These are phyloP conservation scores for Nakazawaea peltata DNA, from an alignment of 805 yeast genomes.

Conservation along the genomic window DNA sequence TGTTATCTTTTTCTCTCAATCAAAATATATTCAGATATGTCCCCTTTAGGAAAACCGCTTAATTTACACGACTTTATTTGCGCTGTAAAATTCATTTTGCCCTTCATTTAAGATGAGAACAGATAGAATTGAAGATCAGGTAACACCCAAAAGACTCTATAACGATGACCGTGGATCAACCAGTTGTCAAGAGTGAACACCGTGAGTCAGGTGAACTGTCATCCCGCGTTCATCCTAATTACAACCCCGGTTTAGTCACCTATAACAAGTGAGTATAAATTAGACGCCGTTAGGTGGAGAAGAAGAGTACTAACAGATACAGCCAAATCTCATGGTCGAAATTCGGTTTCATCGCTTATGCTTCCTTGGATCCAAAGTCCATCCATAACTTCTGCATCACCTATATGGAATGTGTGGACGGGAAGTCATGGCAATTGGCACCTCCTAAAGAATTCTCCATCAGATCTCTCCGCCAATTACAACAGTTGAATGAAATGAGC, in stretches of 20 bases:
- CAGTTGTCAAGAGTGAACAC: too few relatives aligned
- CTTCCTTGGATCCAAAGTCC: conserved; percentile 26
- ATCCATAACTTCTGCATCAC: conserved; percentile 45
- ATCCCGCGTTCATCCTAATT: too few relatives aligned
- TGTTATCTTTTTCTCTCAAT: too few relatives aligned
- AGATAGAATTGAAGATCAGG: too few relatives aligned
- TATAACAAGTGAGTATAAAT: conserved; percentile 5
- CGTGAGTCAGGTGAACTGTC: too few relatives aligned
- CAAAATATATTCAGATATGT: too few relatives aligned
- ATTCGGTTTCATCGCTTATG: conserved; percentile 76
- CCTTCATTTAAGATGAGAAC: too few relatives aligned
- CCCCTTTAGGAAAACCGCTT: too few relatives aligned
- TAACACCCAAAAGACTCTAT: neutral
- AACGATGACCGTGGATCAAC: conserved; percentile 5
- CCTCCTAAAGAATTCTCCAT: conserved; percentile 33
- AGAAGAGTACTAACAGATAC: conserved; percentile 1
- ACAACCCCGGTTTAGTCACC: conserved; percentile 4
- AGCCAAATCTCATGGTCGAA: conserved; percentile 64
- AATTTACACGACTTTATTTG: too few relatives aligned
- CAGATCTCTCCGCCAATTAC: conserved; percentile 18
- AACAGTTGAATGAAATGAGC: conserved; percentile 16
- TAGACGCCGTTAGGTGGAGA: neutral
- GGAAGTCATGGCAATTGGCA: conserved; percentile 72
- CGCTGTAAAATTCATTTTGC: too few relatives aligned
- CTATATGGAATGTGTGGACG: conserved; percentile 66